Conservation (phyloP, 495 filamentous ascomycete genomes). For the Penicillium riverlandense region DNA sequence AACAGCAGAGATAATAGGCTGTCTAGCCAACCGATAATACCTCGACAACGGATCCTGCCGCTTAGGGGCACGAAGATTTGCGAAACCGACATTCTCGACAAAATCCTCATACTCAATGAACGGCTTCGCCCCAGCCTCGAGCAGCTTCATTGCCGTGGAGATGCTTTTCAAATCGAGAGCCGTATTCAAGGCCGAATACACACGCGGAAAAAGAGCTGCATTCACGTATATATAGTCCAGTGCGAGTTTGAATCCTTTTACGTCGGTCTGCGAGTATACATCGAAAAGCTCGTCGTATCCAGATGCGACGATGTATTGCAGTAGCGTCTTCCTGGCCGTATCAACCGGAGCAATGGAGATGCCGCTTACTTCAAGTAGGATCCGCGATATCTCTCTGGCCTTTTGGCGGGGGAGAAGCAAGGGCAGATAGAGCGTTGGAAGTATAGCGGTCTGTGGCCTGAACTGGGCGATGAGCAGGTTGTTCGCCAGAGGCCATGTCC, state of each 20-base stretch:
- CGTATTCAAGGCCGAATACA: slow-evolving; percentile 32
- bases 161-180: slow-evolving; percentile 33
- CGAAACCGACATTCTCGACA: slow-evolving; percentile 22
- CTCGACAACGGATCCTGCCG: no score
- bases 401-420: slow-evolving; percentile 45
- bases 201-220: slow-evolving; percentile 6
- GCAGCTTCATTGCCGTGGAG: slow-evolving; percentile 31
- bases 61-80: no score
- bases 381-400: slow-evolving; percentile 50
- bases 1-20: slow-evolving; percentile 56
- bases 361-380: slow-evolving; percentile 55
- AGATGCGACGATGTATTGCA: slow-evolving; percentile 48
- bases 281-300: slow-evolving; percentile 46
- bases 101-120: slow-evolving; percentile 30
- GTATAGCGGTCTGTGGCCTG: slow-evolving; percentile 33
- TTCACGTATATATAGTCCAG: slow-evolving; percentile 51
- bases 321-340: slow-evolving; percentile 44
- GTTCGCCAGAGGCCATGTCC: slow-evolving; percentile 41
- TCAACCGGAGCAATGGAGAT: slow-evolving; percentile 70
- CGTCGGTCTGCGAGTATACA: slow-evolving; percentile 51
- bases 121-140: slow-evolving; percentile 37
- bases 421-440: slow-evolving; percentile 49
- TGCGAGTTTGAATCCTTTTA: slow-evolving; percentile 49
- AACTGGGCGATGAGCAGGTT: slow-evolving; percentile 32
- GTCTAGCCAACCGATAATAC: slow-evolving; percentile 8